Percentiles rank a stretch among this genome's conserved stretches.
Conservation (phyloP, 345 rosid species). For the Salix purpurea region DNA sequence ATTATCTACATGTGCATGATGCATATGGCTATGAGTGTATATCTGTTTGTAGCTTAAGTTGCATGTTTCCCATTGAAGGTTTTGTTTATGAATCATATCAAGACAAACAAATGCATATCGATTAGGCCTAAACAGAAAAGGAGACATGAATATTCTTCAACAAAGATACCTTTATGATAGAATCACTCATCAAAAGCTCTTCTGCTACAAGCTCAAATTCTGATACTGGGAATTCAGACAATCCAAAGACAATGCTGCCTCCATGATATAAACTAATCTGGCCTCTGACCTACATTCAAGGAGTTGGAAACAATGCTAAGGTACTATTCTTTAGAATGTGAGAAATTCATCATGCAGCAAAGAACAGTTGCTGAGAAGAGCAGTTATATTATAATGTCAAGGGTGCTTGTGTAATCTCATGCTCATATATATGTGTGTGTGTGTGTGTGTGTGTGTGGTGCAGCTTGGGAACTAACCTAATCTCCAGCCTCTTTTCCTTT, state of each 20-base stretch:
- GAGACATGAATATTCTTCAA: background rate
- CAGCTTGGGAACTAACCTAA: too few species aligned
- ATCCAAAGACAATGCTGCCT: constrained; percentile 83
- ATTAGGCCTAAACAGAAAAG: background rate
- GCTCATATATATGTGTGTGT: too few species aligned
- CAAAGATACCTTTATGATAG: constrained; percentile 75
- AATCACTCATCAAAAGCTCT: constrained; percentile 95
- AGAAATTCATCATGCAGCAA: constrained; percentile 12
- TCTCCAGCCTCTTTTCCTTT: too few species aligned
- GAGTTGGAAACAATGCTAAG: background rate
- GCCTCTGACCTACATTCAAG: constrained; percentile 78
- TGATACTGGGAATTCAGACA: constrained; percentile 76
- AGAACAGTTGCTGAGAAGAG: background rate
- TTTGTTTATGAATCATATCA: background rate
- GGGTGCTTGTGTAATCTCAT: too few species aligned
- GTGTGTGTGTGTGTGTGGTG: too few species aligned
- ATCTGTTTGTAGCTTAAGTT: background rate
- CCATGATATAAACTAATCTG: constrained; percentile 81
- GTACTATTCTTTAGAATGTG: background rate
- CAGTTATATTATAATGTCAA: too few species aligned
- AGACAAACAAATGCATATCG: background rate
- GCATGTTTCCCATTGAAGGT: background rate
- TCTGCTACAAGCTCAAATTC: constrained; percentile 98
- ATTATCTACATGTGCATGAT: background rate
- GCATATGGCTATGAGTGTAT: background rate